Evolutionary conservation across 495 filamentous ascomycete genomes (phyloP).

Genomic region (Aspergillus sparsus): DNA sequence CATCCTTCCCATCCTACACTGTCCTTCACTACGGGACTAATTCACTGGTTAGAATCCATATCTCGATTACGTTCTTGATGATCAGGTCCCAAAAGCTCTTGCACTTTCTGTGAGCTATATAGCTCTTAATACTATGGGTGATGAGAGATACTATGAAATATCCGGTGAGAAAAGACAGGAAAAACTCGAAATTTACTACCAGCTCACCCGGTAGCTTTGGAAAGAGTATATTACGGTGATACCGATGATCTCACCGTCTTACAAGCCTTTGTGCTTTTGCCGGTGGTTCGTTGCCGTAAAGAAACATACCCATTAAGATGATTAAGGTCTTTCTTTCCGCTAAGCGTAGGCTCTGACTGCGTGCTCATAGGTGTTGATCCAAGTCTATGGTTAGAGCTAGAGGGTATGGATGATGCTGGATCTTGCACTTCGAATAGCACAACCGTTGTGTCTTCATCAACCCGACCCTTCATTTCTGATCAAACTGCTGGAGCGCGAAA

Average conservation of each 20-base stretch:
- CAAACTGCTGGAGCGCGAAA: constrained; percentile 35
- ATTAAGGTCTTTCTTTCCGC: neutral
- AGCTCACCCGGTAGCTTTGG: constrained; percentile 51
- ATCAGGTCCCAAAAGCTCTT: constrained; percentile 43
- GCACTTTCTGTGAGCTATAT: constrained; percentile 55
- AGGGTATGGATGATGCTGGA: constrained; percentile 62
- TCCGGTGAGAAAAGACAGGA: constrained; percentile 44
- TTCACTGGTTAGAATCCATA: constrained; percentile 34
- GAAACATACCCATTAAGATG: neutral
- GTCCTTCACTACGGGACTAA: constrained; percentile 35
- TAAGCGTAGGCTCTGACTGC: neutral
- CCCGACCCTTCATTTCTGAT: constrained; percentile 36
- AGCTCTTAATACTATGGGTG: constrained; percentile 41
- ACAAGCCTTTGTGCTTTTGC: constrained; percentile 57
- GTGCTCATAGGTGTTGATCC: constrained; percentile 38
- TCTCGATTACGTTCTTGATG: constrained; percentile 34
- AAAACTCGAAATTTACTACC: constrained; percentile 48
- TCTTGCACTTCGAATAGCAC: constrained; percentile 66
- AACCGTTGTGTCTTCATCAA: constrained; percentile 64
- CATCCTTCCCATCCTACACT: constrained; percentile 31
- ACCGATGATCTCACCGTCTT: constrained; percentile 57
- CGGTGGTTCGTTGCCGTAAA: constrained; percentile 32
- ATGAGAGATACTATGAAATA: constrained; percentile 40
- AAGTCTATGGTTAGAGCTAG: constrained; percentile 42
- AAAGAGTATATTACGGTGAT: constrained; percentile 52